Conservation (phyloP, 768 basidiomycete species). For the Hortiboletus flavorubellus region DNA sequence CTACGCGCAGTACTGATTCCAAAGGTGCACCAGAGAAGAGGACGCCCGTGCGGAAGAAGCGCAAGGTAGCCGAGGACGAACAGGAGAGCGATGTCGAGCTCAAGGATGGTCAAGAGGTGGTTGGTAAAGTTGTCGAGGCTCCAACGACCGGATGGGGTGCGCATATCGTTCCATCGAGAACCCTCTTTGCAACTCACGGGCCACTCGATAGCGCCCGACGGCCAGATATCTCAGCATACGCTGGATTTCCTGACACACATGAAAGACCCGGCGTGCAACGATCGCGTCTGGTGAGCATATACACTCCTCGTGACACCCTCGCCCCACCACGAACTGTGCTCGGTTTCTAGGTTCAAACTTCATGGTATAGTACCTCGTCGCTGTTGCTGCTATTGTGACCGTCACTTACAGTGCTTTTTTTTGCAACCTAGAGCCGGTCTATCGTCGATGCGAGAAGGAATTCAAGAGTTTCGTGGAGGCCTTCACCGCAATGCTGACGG, state of each 20-base stretch:
- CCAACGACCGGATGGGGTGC: slow-evolving; percentile 79
- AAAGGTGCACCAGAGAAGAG: slow-evolving; percentile 15
- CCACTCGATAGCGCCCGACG: slow-evolving; percentile 61
- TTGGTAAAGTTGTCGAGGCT: slow-evolving; percentile 75
- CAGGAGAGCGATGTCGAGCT: slow-evolving; percentile 44
- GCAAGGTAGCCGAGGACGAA: slow-evolving; percentile 22
- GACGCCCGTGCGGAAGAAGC: slow-evolving; percentile 24
- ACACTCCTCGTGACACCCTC: neutral
- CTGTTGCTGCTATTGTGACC: neutral
- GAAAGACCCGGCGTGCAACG: slow-evolving; percentile 73
- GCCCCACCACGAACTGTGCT: neutral
- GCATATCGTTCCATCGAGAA: neutral
- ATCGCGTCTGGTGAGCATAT: slow-evolving; percentile 68
- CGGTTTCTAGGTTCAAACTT: slow-evolving; percentile 69
- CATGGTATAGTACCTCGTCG: slow-evolving; percentile 46
- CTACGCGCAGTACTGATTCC: neutral
- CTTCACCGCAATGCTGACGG: slow-evolving; percentile 63
- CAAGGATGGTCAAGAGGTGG: slow-evolving; percentile 64
- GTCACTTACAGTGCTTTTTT: neutral
- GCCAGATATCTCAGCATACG: slow-evolving; percentile 83
- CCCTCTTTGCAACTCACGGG: neutral
- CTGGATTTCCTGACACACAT: slow-evolving; percentile 72
- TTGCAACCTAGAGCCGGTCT: slow-evolving; percentile 20
- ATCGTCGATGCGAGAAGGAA: slow-evolving; percentile 71
- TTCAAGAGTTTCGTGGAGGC: slow-evolving; percentile 81